These are phyloP conservation scores for Leccinum uliginosum DNA, from an alignment of 768 basidiomycete species.

Conservation along the genomic window DNA sequence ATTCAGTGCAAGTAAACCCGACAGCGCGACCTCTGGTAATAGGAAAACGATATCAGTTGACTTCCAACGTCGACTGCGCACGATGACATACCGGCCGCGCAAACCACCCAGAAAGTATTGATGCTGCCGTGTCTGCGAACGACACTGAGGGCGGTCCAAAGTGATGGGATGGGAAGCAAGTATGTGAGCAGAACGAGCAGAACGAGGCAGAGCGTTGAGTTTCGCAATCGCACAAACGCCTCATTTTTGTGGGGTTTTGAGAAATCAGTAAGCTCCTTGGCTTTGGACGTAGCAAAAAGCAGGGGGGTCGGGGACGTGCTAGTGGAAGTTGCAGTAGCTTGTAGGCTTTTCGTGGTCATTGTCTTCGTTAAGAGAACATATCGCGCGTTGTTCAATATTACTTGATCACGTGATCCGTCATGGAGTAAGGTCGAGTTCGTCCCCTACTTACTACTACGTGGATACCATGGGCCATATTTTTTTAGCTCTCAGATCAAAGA, in stretches of 20 bases:
- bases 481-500: too few species aligned
- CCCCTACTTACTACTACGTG: too few species aligned
- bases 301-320: constrained; percentile 20
- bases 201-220: constrained; percentile 32
- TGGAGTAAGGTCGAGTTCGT: too few species aligned
- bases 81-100: constrained; percentile 28
- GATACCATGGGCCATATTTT: too few species aligned
- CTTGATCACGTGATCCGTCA: background rate
- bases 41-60: background rate
- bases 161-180: constrained; percentile 35
- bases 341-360: constrained; percentile 11
- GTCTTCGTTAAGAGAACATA: background rate
- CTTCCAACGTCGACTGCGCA: background rate
- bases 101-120: constrained; percentile 19
- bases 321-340: background rate
- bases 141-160: constrained; percentile 33
- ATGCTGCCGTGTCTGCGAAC: constrained; percentile 19
- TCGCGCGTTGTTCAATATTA: background rate
- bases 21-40: constrained; percentile 27
- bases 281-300: constrained; percentile 22
- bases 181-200: constrained; percentile 33
- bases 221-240: constrained; percentile 37
- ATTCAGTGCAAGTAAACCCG: constrained; percentile 32
- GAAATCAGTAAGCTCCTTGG: constrained; percentile 18
- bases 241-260: constrained; percentile 36